Conservation (phyloP, 2,329 filamentous ascomycete genomes). For the Biscogniauxia sp. region DNA sequence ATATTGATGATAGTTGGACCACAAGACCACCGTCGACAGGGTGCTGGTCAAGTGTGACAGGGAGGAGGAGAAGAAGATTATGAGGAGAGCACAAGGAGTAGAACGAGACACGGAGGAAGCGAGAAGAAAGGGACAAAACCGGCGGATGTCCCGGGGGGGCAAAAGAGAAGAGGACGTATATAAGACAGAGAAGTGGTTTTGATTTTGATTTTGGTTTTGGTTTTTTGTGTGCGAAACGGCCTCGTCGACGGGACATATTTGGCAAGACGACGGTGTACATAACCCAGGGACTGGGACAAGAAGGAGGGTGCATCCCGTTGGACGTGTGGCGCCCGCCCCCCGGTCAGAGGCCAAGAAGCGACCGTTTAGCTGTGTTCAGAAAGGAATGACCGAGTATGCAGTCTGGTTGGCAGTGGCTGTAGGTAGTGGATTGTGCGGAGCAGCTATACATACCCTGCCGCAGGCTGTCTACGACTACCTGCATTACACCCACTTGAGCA, state of each 20-base stretch:
- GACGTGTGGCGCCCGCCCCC: constrained; percentile 34
- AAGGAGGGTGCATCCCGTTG: constrained; percentile 24
- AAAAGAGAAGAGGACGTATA: constrained; percentile 26
- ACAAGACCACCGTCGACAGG: not conserved
- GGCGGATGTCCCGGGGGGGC: constrained; percentile 22
- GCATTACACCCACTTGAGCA: not conserved
- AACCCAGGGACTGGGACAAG: constrained; percentile 19
- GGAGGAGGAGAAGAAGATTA: constrained; percentile 10
- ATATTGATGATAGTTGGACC: not conserved
- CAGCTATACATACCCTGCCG: constrained; percentile 9
- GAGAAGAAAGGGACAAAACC: constrained; percentile 22
- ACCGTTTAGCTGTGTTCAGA: constrained; percentile 22
- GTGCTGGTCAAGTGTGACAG: constrained; percentile 1
- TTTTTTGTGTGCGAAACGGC: constrained; percentile 23
- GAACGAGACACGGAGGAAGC: constrained; percentile 11
- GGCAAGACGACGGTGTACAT: constrained; percentile 23
- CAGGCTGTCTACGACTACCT: not conserved
- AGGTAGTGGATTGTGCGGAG: constrained; percentile 27
- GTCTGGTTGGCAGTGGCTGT: constrained; percentile 32
- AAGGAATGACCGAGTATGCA: constrained; percentile 33
- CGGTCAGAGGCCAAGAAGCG: constrained; percentile 29
- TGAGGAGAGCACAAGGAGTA: constrained; percentile 10
- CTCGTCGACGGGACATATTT: constrained; percentile 21
- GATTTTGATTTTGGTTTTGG: constrained; percentile 17
- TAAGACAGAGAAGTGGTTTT: constrained; percentile 18